These are phyloP conservation scores for Rosa chinensis DNA, from an alignment of 306 rosid genomes.

Conservation along the genomic window DNA sequence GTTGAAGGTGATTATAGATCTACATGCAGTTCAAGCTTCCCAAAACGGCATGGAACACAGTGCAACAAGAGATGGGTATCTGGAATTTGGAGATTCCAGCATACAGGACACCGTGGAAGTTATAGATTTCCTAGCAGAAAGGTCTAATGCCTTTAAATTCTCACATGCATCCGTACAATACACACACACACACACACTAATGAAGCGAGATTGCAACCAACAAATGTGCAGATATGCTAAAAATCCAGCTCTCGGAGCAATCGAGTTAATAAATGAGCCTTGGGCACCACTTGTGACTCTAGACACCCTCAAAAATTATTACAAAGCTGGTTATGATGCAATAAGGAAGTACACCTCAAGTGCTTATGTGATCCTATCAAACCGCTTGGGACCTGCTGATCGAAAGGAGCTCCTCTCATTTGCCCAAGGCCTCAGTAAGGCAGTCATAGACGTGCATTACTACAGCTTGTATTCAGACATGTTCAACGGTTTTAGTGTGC, in stretches of 20 bases:
- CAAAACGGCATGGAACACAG: conserved; percentile 60
- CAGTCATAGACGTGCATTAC: conserved; percentile 62
- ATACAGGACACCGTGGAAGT: conserved; percentile 45
- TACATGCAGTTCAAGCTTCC: conserved; percentile 60
- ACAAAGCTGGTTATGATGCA: conserved; percentile 48
- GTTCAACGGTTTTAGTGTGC: conserved; percentile 39
- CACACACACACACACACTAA: background rate
- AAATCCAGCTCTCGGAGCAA: conserved; percentile 38
- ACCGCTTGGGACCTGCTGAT: conserved; percentile 35
- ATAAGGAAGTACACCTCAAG: conserved; percentile 39
- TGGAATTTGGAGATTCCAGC: conserved; percentile 56
- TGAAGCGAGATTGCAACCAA: background rate
- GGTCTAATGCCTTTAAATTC: conserved; percentile 25
- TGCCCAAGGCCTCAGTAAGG: conserved; percentile 29
- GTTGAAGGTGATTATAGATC: conserved; percentile 58
- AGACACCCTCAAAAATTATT: conserved; percentile 41
- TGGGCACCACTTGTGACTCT: conserved; percentile 33
- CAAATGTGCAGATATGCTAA: conserved; percentile 41
- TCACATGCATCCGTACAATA: background rate
- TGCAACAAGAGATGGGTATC: conserved; percentile 57
- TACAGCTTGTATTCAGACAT: conserved; percentile 37
- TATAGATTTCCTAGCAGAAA: conserved; percentile 52
- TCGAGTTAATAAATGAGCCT: conserved; percentile 65
- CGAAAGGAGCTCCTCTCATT: conserved; percentile 47
- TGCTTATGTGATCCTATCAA: conserved; percentile 57